A percentile compares a stretch with the other conserved stretches of the same genome.
Conservation (phyloP, 352 stramenopile species). For the Pythium rhizo-oryzae region DNA sequence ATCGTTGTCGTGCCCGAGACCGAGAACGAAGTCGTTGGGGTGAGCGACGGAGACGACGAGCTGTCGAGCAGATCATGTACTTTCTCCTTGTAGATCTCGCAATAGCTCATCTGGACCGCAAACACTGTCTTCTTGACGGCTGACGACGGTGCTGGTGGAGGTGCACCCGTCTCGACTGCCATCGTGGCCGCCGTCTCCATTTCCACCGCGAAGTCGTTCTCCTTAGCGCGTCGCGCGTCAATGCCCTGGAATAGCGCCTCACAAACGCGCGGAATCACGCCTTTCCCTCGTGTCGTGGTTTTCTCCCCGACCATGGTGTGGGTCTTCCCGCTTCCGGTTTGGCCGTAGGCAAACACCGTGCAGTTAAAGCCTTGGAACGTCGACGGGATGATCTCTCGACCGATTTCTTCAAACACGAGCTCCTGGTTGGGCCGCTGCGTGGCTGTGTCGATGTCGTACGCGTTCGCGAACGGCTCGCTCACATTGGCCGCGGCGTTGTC, state of each 20-base stretch:
- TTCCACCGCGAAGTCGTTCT: slow-evolving; percentile 19
- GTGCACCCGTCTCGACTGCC: background rate
- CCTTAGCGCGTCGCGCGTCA: slow-evolving; percentile 41
- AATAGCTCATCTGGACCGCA: slow-evolving; percentile 66
- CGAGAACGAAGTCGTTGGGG: slow-evolving; percentile 25
- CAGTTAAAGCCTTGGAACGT: slow-evolving; percentile 87
- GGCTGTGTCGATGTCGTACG: slow-evolving; percentile 43
- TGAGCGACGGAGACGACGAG: background rate
- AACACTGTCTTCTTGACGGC: slow-evolving; percentile 25
- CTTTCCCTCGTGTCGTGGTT: slow-evolving; percentile 47
- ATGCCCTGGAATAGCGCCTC: slow-evolving; percentile 78
- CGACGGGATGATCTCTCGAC: slow-evolving; percentile 62
- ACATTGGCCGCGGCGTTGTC: slow-evolving; percentile 34
- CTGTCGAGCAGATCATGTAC: slow-evolving; percentile 81
- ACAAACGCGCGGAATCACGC: slow-evolving; percentile 78
- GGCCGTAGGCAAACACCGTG: slow-evolving; percentile 79
- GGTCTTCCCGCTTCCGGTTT: slow-evolving; percentile 83
- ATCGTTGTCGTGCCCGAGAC: slow-evolving; percentile 33
- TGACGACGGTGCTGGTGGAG: slow-evolving; percentile 35
- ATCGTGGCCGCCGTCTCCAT: slow-evolving; percentile 6
- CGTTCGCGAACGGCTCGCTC: slow-evolving; percentile 40
- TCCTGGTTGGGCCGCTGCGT: slow-evolving; percentile 66
- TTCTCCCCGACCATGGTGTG: slow-evolving; percentile 88
- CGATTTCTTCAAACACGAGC: slow-evolving; percentile 81
- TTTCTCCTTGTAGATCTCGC: slow-evolving; percentile 90